Base-by-base conservation (phyloP, 192 early-diverging fungal species). In the Coemansia sp. region DNA sequence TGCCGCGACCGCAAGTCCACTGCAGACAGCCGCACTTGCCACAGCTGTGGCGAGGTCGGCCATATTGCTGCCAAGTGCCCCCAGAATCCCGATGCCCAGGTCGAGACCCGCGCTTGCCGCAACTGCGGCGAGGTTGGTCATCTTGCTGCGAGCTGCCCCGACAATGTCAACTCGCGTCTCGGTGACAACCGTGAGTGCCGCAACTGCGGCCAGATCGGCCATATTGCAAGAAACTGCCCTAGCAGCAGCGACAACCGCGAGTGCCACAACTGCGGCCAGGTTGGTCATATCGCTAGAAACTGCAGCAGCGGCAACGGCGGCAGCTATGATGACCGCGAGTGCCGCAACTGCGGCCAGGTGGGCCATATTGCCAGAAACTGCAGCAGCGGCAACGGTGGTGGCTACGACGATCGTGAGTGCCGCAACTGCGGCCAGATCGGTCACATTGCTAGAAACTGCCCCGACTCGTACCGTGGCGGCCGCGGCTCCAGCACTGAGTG, bases 301-400 rank as follows among this genome's bases (percentile, higher is more conserved):
- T 83, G 82, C 55, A 24, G 51, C 0, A 50, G 64, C 14, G 27
- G 27, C 27, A 30, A 30, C 27, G 54, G 59, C 55, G 59, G 11
- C 59, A 60, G 6, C 22, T 38, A 15, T 2, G 44, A 57, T 15
- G 44, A 38, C 53, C 19, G 12, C 38, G 53, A 43, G 24, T 78
- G 75, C 61, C 59, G 61, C 56, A 66, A 66, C 61, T 78, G 75
- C 43, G 17, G 43, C 22, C 23, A 61, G 33, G 12, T 42, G 13
- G 80, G 74, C 11, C 82, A 84, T 44, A 71, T 80, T 47, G 49
- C 59, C 13, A 67, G 73, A 25, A 66, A 64, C 39, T 83, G 82
- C 55, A 24, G 51, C 0, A 50, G 64, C 14, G 27, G 27, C 27
- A 30, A 30, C 27, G 54, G 59, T 51, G 59, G 11, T 56, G 63